Percentiles rank a stretch among this genome's conserved stretches.
Conservation (phyloP, 2,329 filamentous ascomycete species). For the Aspergillus pseudoglaucus region DNA sequence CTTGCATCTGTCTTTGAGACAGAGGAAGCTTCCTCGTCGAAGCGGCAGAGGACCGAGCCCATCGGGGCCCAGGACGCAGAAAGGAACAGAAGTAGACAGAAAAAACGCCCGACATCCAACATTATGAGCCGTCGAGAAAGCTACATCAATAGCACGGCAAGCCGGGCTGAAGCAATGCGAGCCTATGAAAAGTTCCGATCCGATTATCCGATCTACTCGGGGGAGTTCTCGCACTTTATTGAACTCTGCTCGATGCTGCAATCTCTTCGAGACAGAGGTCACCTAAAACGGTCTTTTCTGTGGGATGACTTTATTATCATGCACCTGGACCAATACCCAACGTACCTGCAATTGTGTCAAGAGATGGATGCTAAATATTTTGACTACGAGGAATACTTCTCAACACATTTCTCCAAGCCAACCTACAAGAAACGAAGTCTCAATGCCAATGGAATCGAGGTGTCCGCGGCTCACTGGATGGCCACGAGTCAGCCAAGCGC, state of each 20-base stretch:
- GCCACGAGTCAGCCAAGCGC: slow-evolving; percentile 2
- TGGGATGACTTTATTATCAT: slow-evolving; percentile 44
- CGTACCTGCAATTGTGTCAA: slow-evolving; percentile 24
- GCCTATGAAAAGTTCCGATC: slow-evolving; percentile 33
- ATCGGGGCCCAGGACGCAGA: not conserved
- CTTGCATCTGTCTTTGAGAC: slow-evolving; percentile 5
- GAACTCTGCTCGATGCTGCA: slow-evolving; percentile 33
- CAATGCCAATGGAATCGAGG: slow-evolving; percentile 23
- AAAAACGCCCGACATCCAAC: slow-evolving; percentile 6
- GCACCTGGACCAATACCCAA: slow-evolving; percentile 31
- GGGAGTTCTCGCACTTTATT: slow-evolving; percentile 33
- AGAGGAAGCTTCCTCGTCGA: slow-evolving; percentile 10
- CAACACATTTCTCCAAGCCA: slow-evolving; percentile 23
- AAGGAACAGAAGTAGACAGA: not conserved
- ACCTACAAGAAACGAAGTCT: slow-evolving; percentile 32
- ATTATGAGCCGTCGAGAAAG: slow-evolving; percentile 16
- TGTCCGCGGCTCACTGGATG: slow-evolving; percentile 20
- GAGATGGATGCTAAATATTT: slow-evolving; percentile 20
- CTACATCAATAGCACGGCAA: slow-evolving; percentile 14
- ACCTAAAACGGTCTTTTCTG: slow-evolving; percentile 30
- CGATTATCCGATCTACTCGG: slow-evolving; percentile 35
- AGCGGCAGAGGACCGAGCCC: slow-evolving; percentile 2
- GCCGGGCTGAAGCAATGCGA: slow-evolving; percentile 16
- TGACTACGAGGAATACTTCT: slow-evolving; percentile 36
- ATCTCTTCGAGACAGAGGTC: slow-evolving; percentile 21